Evolutionary conservation across 2,329 filamentous ascomycete genomes (phyloP).

Genomic region (Leptographium procerum): DNA sequence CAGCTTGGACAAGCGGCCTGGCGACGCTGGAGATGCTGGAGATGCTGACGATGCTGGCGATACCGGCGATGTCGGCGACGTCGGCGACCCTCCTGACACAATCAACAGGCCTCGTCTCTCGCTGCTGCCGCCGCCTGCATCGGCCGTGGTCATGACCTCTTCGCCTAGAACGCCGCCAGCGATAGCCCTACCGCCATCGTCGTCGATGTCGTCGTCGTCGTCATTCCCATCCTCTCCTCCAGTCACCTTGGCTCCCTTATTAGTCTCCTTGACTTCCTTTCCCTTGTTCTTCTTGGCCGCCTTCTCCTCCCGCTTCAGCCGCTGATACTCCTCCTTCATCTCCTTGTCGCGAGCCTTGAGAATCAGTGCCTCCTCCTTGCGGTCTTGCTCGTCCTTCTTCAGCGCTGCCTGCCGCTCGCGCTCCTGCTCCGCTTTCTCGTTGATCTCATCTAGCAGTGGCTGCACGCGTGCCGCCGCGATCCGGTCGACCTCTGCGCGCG

Average conservation of each 20-base stretch:
- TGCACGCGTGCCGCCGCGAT: conserved; percentile 69
- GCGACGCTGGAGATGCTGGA: not conserved
- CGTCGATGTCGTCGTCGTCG: conserved; percentile 28
- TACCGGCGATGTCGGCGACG: not conserved
- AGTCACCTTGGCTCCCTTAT: too few species aligned
- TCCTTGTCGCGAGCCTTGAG: conserved; percentile 41
- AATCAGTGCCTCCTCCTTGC: conserved; percentile 25
- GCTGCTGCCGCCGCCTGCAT: not conserved
- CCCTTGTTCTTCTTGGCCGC: not conserved
- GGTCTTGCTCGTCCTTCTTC: conserved; percentile 47
- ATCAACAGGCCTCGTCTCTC: too few species aligned
- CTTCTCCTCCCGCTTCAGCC: conserved; percentile 21
- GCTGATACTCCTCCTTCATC: conserved; percentile 33
- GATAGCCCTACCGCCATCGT: too few species aligned
- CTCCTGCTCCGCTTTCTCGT: conserved; percentile 63
- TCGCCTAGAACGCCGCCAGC: too few species aligned
- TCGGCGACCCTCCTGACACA: not conserved
- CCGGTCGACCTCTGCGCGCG: conserved; percentile 64
- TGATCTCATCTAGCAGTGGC: conserved; percentile 76
- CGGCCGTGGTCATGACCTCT: not conserved
- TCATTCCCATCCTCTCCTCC: conserved; percentile 3
- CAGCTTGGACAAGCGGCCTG: conserved; percentile 4
- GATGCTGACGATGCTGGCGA: not conserved
- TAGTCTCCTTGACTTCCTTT: too few species aligned
- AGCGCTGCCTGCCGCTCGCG: conserved; percentile 53